A percentile compares a stretch with the other conserved stretches of the same genome.
phyloP scores from a whole-genome alignment of 257 asterid genomes.

The Lycium barbarum region DNA sequence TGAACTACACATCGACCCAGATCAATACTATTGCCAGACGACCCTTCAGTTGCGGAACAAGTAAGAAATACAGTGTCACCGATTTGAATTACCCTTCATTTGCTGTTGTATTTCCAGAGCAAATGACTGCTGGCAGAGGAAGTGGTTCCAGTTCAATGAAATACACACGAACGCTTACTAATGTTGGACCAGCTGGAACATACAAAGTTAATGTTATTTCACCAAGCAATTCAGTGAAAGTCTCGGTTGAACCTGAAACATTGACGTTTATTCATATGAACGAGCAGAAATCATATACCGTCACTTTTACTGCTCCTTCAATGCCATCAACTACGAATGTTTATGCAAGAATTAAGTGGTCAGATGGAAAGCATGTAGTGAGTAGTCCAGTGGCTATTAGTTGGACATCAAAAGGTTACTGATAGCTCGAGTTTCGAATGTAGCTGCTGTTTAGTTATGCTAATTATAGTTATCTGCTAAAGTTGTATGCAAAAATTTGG shows the following conservation, averaged over 20 bases:
- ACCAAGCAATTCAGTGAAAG: constrained; percentile 19
- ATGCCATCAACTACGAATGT: constrained; percentile 12
- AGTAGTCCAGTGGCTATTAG: constrained; percentile 36
- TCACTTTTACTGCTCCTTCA: constrained; percentile 30
- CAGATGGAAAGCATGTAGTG: constrained; percentile 34
- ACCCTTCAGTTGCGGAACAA: constrained; percentile 26
- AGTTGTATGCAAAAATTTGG: neutral
- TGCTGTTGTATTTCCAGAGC: constrained; percentile 28
- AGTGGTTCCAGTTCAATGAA: constrained; percentile 19
- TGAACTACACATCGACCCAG: constrained; percentile 37
- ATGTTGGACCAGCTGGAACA: constrained; percentile 33
- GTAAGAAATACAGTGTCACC: constrained; percentile 15
- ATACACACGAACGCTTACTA: constrained; percentile 30
- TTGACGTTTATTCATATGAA: neutral
- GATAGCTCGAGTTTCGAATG: constrained; percentile 12
- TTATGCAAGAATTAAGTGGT: constrained; percentile 33
- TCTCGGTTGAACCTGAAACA: constrained; percentile 32
- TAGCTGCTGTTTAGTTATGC: neutral
- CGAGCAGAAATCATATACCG: constrained; percentile 30
- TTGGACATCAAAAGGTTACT: constrained; percentile 22
- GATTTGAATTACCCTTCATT: constrained; percentile 38
- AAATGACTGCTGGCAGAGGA: neutral
- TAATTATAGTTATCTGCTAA: constrained; percentile 5
- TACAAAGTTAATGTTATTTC: constrained; percentile 27
- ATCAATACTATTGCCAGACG: constrained; percentile 30